These are phyloP conservation scores for Tylopilus subfusipes DNA, from an alignment of 768 basidiomycete species.

Conservation along the genomic window DNA sequence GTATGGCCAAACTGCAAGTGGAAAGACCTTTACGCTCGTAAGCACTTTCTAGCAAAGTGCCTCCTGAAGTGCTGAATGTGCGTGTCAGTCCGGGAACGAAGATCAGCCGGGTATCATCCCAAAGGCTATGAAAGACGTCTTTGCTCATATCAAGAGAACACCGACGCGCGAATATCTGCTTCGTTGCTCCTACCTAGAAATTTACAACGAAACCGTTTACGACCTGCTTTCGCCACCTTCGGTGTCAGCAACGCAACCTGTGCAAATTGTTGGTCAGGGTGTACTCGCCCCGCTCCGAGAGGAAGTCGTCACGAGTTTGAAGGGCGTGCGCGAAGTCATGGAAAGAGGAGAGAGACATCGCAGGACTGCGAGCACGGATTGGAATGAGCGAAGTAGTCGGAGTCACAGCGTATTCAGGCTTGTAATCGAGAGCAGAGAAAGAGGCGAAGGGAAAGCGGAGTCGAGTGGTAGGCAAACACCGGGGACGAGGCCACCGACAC, in stretches of 20 bases:
- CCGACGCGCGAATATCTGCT: conserved; percentile 87
- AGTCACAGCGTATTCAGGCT: conserved; percentile 94
- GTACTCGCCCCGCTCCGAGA: conserved; percentile 77
- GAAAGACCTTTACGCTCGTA: conserved; percentile 69
- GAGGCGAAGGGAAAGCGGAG: conserved; percentile 46
- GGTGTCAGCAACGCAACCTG: conserved; percentile 49
- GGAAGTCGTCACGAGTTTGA: conserved; percentile 90
- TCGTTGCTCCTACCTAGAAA: conserved; percentile 93
- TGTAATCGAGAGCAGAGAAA: conserved; percentile 84
- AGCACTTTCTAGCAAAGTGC: conserved; percentile 15
- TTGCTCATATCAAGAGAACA: conserved; percentile 74
- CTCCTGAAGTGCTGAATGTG: conserved; percentile 31
- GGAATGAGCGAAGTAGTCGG: conserved; percentile 94
- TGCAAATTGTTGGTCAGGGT: conserved; percentile 71
- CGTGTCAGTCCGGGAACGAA: conserved; percentile 60
- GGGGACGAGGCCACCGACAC: conserved; percentile 45
- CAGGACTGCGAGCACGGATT: conserved; percentile 94
- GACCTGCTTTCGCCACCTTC: conserved; percentile 79
- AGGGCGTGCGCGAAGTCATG: conserved; percentile 81
- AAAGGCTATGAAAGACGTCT: conserved; percentile 88
- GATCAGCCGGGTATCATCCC: conserved; percentile 94
- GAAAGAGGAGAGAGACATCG: conserved; percentile 82
- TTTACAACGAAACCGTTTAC: conserved; percentile 90
- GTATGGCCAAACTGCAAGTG: conserved; percentile 83
- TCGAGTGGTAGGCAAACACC: conserved; percentile 51